Base-by-base conservation (phyloP, 2,329 filamentous ascomycete genomes). In the Dissoconium aciculare region DNA sequence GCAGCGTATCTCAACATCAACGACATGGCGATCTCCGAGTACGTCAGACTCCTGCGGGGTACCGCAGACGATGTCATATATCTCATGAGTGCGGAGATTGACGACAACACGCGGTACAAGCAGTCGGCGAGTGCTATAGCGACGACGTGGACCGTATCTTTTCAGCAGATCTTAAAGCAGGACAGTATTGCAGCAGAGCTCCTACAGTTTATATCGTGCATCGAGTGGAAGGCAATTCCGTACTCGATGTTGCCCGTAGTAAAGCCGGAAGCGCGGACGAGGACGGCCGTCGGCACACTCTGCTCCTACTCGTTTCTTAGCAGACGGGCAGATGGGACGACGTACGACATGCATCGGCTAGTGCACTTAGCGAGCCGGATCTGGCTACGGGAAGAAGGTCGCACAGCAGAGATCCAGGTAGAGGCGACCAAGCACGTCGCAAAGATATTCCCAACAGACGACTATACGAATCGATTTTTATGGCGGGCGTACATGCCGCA, bases 1-100 rank as follows among this genome's bases (percentile, higher is more conserved):
- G 37, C 37, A 29, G 40, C 40, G 23, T 43, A 34, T 30, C 34
- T 43, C 27, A 40, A 39, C 29, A 31, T 9, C 5, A 43, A 43
- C 30, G 26, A 27, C 15, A 31, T 17, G n/a, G 30, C 35, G 12
- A 34, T 40, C 16, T 28, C 36, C 3, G 36, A 40, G 11, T 40
- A 40, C 27, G 5, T 36, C 11, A 8, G 8, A 23, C 8, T 23
- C 8, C 19, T 23, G 19, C 19, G n/a, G n/a, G 19, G n/a, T 8
- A 23, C 19, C 8, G 19, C 8, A 8, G n/a, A 8, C 19, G 19
- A 23, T n/a, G 19, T n/a, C n/a, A n/a, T n/a, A n/a, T 8, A 23
- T 8, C 19, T 23, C 19, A 8, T 23, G 8, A n/a, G 19, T 23
- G 19, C 8, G n/a, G 19, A 23, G n/a, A 8, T 23, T 23, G 19